phyloP scores from a whole-genome alignment of 176 grass and related monocot species.

The Eleusine indica region DNA sequence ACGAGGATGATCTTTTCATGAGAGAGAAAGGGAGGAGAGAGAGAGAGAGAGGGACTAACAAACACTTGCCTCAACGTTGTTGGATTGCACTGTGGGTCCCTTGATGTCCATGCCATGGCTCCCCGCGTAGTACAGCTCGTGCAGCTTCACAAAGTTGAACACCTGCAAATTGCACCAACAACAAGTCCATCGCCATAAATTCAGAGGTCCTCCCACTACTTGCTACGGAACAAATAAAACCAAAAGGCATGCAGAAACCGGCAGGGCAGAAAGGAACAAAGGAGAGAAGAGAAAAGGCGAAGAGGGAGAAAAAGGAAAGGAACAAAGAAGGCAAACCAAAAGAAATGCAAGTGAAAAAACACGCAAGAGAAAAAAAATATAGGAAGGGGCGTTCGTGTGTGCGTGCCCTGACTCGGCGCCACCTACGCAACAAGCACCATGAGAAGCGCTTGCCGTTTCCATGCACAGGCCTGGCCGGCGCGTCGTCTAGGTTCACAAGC shows the following conservation, averaged over 20 bases:
- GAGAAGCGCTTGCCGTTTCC: neutral
- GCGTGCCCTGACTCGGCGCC: neutral
- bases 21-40: neutral
- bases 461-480: neutral
- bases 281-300: no score
- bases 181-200: neutral
- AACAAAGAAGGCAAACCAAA: no score
- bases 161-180: constrained; percentile 45
- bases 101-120: constrained; percentile 87
- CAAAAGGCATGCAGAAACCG: neutral
- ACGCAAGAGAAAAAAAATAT: neutral
- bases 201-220: neutral
- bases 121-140: constrained; percentile 74
- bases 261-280: neutral
- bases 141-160: constrained; percentile 59
- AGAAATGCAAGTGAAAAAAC: neutral
- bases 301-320: neutral
- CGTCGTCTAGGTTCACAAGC: constrained; percentile 19
- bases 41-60: neutral
- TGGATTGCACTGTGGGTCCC: constrained; percentile 47
- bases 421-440: neutral
- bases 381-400: neutral
- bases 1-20: neutral
- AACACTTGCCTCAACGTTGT: constrained; percentile 50
- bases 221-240: neutral